Conservation (phyloP, 768 basidiomycete genomes). For the Mycena venus region DNA sequence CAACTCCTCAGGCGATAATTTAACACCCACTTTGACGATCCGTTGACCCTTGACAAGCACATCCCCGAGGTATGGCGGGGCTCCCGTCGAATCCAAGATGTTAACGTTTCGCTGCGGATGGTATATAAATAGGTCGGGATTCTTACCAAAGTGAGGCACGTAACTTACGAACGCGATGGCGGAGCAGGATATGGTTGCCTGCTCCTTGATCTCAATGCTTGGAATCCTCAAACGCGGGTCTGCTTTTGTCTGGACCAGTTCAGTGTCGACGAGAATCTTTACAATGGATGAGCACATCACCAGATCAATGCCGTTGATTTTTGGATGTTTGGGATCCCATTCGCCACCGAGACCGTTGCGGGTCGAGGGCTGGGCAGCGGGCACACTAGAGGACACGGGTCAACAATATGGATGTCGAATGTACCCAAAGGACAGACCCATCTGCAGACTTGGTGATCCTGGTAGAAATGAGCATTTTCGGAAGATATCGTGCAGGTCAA, state of each 20-base stretch:
- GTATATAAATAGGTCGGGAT: too few relatives aligned
- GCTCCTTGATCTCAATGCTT: constrained; percentile 13
- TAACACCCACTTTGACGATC: constrained; percentile 44
- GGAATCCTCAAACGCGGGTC: constrained; percentile 26
- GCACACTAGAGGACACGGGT: background rate
- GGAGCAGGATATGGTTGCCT: background rate
- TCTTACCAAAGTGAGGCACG: background rate
- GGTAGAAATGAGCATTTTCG: background rate
- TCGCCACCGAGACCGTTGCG: constrained; percentile 21
- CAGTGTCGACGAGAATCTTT: background rate
- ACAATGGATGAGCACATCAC: background rate
- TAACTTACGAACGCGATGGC: constrained; percentile 23
- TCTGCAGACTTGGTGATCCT: constrained; percentile 19
- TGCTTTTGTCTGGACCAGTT: constrained; percentile 15
- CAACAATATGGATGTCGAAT: too few relatives aligned
- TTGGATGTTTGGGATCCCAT: constrained; percentile 21
- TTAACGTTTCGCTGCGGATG: constrained; percentile 43
- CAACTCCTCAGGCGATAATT: constrained; percentile 37
- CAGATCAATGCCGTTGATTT: constrained; percentile 24
- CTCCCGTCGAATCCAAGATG: constrained; percentile 51
- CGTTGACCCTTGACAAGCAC: constrained; percentile 47
- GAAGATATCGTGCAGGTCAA: background rate
- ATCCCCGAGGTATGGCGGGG: constrained; percentile 47
- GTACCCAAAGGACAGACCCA: background rate
- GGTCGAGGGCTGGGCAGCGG: background rate